Evolutionary conservation across 2,329 filamentous ascomycete genomes (phyloP).

Genomic region (Colletotrichum echinochloae): DNA sequence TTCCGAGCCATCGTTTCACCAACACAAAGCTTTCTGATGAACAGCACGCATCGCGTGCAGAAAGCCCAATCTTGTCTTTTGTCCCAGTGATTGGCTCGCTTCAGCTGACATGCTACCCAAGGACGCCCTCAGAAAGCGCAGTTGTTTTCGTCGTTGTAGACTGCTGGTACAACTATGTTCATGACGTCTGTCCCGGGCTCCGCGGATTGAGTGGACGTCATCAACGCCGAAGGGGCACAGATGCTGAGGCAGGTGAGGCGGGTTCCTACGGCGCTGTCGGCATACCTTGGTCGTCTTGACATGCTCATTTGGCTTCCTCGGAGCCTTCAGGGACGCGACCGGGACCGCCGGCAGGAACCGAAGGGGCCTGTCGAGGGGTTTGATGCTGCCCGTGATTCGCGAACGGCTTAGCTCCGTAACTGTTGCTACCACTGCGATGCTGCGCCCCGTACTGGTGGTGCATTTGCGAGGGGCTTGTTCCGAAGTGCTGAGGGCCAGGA

Average conservation of each 20-base stretch:
- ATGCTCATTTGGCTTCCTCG: slow-evolving; percentile 59
- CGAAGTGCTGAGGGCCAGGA: slow-evolving; percentile 70
- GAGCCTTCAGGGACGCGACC: slow-evolving; percentile 52
- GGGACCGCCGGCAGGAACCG: slow-evolving; percentile 50
- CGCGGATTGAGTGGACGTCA: background rate
- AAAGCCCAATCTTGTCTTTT: slow-evolving; percentile 12
- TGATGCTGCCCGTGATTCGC: slow-evolving; percentile 51
- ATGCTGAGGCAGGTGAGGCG: background rate
- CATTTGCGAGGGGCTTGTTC: slow-evolving; percentile 73
- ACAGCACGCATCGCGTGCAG: slow-evolving; percentile 16
- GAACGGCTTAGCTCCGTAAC: slow-evolving; percentile 64
- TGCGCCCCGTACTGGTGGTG: slow-evolving; percentile 74
- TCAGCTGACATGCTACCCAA: background rate
- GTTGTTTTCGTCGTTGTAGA: slow-evolving; percentile 5
- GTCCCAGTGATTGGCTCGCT: background rate
- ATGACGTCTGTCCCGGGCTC: slow-evolving; percentile 1
- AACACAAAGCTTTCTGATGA: slow-evolving; percentile 14
- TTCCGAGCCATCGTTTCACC: slow-evolving; percentile 1
- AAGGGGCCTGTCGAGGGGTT: slow-evolving; percentile 56
- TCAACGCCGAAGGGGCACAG: slow-evolving; percentile 17
- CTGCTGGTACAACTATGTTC: background rate
- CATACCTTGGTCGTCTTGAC: slow-evolving; percentile 28
- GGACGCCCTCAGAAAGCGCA: background rate
- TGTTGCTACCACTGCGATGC: slow-evolving; percentile 69
- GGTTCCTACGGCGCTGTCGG: slow-evolving; percentile 13